Evolutionary conservation across 2,329 filamentous ascomycete species (phyloP).

Genomic region (Macrophomina tecta): DNA sequence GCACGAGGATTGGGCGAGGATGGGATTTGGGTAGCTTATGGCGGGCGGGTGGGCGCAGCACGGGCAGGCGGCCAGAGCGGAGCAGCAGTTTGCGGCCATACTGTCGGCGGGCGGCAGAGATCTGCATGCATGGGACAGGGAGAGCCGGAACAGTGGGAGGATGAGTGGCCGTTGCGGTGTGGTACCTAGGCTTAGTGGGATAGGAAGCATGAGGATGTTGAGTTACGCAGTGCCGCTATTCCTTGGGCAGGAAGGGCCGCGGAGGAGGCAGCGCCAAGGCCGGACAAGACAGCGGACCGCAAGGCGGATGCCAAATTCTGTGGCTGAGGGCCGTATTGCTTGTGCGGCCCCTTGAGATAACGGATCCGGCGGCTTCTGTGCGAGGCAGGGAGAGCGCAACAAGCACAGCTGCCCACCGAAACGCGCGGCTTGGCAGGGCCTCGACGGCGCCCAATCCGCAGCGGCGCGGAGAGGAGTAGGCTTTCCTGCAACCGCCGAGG

Average conservation of each 20-base stretch:
- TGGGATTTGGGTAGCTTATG: not conserved
- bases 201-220: slow-evolving; percentile 8
- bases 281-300: slow-evolving; percentile 27
- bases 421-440: not conserved
- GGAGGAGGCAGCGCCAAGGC: slow-evolving; percentile 23
- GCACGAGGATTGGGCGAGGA: slow-evolving; percentile 6
- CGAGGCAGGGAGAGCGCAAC: slow-evolving; percentile 2
- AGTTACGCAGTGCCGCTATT: slow-evolving; percentile 21
- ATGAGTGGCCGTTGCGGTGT: not conserved
- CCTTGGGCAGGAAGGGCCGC: slow-evolving; percentile 23
- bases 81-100: not conserved
- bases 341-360: slow-evolving; percentile 11
- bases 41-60: slow-evolving; percentile 11
- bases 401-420: not conserved
- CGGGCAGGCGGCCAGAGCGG: not conserved
- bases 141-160: slow-evolving; percentile 3
- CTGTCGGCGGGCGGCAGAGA: not conserved
- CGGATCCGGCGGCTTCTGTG: slow-evolving; percentile 8
- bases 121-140: slow-evolving; percentile 8
- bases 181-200: not conserved
- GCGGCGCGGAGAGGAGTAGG: not conserved
- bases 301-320: slow-evolving; percentile 27
- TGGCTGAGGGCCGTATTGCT: slow-evolving; percentile 26
- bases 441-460: not conserved
- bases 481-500: not conserved